phyloP scores from a whole-genome alignment of 75 land plant species.

The Chamaecyparis obtusa region DNA sequence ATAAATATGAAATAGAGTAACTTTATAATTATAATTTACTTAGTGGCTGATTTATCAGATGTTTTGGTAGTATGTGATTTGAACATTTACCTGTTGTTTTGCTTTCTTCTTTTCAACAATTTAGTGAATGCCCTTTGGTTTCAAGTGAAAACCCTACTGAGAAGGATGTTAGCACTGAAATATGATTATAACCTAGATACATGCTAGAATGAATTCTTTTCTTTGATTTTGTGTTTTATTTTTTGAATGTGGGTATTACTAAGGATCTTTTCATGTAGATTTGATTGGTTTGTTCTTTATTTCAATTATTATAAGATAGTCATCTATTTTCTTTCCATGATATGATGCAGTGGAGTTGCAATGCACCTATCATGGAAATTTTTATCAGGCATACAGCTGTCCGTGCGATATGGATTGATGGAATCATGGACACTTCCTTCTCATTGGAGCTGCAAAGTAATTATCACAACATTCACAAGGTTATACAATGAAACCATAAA shows the following conservation, averaged over 20 bases:
- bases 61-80: neutral
- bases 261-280: neutral
- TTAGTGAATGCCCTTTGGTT: neutral
- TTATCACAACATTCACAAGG: slow-evolving; percentile 96
- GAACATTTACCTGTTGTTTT: neutral
- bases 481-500: slow-evolving; percentile 2
- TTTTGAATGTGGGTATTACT: neutral
- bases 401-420: slow-evolving; percentile 15
- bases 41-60: neutral
- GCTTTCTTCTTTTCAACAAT: neutral
- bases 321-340: neutral
- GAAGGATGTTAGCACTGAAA: neutral
- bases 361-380: slow-evolving; percentile 79
- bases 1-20: neutral
- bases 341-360: slow-evolving; percentile 68
- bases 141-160: neutral
- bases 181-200: neutral
- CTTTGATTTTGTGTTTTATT: neutral
- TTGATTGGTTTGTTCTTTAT: neutral
- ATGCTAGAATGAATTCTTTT: neutral
- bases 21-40: neutral
- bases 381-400: slow-evolving; percentile 35
- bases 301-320: neutral
- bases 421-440: slow-evolving; percentile 29
- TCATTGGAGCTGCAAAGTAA: slow-evolving; percentile 48